phyloP scores from a whole-genome alignment of 2,329 filamentous ascomycete species.

The Trichophyton simii region DNA sequence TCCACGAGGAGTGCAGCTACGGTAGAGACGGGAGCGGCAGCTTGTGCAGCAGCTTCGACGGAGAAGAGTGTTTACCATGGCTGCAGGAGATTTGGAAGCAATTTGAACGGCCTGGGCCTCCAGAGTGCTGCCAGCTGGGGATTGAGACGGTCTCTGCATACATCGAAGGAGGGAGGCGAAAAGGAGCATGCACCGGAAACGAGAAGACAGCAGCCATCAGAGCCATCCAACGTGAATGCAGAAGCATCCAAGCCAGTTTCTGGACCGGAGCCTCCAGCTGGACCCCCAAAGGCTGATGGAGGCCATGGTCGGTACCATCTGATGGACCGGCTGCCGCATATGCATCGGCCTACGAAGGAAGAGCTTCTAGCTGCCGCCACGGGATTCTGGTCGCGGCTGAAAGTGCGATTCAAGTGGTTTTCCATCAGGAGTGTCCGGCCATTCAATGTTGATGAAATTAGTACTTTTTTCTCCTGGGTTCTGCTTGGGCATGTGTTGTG shows the following conservation, averaged over 20 bases:
- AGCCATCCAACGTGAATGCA: neutral
- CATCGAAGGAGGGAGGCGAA: slow-evolving; percentile 13
- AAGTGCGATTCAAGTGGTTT: slow-evolving; percentile 93
- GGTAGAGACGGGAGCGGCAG: slow-evolving; percentile 22
- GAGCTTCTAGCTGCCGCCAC: slow-evolving; percentile 84
- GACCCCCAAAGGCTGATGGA: neutral
- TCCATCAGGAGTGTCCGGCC: slow-evolving; percentile 87
- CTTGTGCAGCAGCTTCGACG: slow-evolving; percentile 19
- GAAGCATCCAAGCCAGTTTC: neutral
- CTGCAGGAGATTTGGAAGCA: slow-evolving; percentile 11
- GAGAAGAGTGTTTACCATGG: slow-evolving; percentile 22
- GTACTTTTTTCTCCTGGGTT: slow-evolving; percentile 90
- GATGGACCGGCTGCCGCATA: slow-evolving; percentile 52
- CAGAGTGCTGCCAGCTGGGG: slow-evolving; percentile 14
- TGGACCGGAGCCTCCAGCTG: neutral
- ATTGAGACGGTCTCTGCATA: slow-evolving; percentile 24
- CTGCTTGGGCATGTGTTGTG: slow-evolving; percentile 85
- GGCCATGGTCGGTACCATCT: slow-evolving; percentile 28
- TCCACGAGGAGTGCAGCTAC: slow-evolving; percentile 20
- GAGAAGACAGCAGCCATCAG: neutral
- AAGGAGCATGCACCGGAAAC: neutral
- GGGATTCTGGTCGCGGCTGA: slow-evolving; percentile 81
- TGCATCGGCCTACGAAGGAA: slow-evolving; percentile 78
- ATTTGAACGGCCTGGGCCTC: slow-evolving; percentile 12
- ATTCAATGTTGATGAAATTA: slow-evolving; percentile 93